Conservation (phyloP, 257 asterid genomes). For the Oldenlandia corymbosa region DNA sequence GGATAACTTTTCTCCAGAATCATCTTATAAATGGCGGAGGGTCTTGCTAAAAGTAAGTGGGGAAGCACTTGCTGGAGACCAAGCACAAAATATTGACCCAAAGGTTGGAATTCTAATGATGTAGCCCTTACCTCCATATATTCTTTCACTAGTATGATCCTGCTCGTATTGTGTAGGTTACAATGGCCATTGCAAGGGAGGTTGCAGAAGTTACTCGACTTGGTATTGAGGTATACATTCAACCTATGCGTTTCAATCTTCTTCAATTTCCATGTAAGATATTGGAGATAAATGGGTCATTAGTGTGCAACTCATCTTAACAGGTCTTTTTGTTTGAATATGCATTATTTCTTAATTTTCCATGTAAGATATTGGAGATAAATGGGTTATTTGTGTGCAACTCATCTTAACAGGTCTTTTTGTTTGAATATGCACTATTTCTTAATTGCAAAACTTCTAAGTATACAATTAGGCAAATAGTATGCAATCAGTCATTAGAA, state of each 20-base stretch:
- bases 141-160: neutral
- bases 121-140: neutral
- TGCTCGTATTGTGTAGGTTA: constrained; percentile 38
- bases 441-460: neutral
- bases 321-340: too few species aligned
- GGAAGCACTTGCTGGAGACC: constrained; percentile 99
- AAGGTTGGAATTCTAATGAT: constrained; percentile 48
- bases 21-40: constrained; percentile 78
- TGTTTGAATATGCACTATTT: too few species aligned
- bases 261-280: neutral
- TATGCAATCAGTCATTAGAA: neutral
- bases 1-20: constrained; percentile 38
- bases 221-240: constrained; percentile 71
- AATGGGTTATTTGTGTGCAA: too few species aligned
- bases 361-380: too few species aligned
- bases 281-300: too few species aligned
- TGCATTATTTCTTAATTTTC: neutral
- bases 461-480: neutral
- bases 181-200: constrained; percentile 96
- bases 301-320: neutral
- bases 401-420: too few species aligned
- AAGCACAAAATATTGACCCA: constrained; percentile 82
- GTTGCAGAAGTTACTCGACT: constrained; percentile 90
- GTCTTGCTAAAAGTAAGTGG: constrained; percentile 98
- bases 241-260: neutral